These are phyloP conservation scores for Annulohypoxylon maeteangense DNA, from an alignment of 495 filamentous ascomycete species.

Conservation along the genomic window DNA sequence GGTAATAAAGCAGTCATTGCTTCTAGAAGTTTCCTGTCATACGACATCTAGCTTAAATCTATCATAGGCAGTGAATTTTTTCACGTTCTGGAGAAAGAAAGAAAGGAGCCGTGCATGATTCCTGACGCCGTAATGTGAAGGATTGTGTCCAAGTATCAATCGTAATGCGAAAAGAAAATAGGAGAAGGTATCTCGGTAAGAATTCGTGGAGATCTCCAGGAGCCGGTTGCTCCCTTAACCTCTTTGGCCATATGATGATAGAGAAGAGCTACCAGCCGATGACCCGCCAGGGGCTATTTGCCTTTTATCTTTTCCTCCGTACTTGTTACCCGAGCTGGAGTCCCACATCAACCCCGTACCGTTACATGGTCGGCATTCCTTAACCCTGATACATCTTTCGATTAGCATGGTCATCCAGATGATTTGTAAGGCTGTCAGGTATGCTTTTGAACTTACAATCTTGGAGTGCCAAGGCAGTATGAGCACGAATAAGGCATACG, in stretches of 20 bases:
- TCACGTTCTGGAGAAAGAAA: no score
- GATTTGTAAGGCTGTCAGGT: no score
- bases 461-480: slow-evolving; percentile 31
- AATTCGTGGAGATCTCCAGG: not conserved
- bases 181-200: not conserved
- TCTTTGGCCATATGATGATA: slow-evolving; percentile 26
- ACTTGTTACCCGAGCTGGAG: slow-evolving; percentile 8
- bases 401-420: not conserved
- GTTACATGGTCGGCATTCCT: slow-evolving; percentile 25
- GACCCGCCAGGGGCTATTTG: slow-evolving; percentile 28
- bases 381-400: slow-evolving; percentile 17
- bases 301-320: slow-evolving; percentile 19
- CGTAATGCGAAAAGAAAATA: not conserved
- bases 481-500: slow-evolving; percentile 37
- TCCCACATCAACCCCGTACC: slow-evolving; percentile 39
- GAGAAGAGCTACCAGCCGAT: slow-evolving; percentile 30
- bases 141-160: not conserved
- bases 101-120: not conserved
- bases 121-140: not conserved
- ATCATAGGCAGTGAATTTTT: no score
- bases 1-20: not conserved
- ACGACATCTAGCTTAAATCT: not conserved
- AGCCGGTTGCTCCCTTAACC: slow-evolving; percentile 1
- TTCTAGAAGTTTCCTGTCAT: not conserved
- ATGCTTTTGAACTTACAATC: slow-evolving; percentile 38